Base-by-base conservation (phyloP, 768 basidiomycete species). In the Naganishia kalamii region DNA sequence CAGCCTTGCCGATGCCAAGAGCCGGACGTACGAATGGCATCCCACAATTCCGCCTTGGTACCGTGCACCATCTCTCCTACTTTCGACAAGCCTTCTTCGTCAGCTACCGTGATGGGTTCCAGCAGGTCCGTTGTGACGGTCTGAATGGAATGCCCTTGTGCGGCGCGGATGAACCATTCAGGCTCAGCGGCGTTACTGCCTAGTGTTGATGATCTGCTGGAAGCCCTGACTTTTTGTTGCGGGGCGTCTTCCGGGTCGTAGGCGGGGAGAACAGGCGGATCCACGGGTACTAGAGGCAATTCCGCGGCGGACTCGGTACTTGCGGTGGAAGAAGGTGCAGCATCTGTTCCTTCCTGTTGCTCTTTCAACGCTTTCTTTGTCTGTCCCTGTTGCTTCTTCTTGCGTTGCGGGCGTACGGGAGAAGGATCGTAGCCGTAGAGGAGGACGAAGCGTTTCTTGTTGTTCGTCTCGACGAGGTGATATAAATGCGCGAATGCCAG, bases 41-140 rank as follows among this genome's bases (percentile, higher is more conserved):
- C 74, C 70, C 72, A 77, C n/a, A 74, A 37, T 32, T 74, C 73
- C 64, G 63, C 70, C 44, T 52, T 72, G 4, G 75, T 75, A 11
- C 77, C 77, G 68, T 78, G 77, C 0, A 78, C 74, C 68, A 76
- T 69, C 59, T 67, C 60, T 3, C 77, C 65, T 88, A 79, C 73
- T 83, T 82, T 70, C 83, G 89, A 68, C 88, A 81, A 62, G 83
- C 81, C 76, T 88, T 93, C 65, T 80, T 72, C 69, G 25, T 72
- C 70, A 19, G 50, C 65, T 43, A 70, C 57, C 33, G 35, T 21
- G 2, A 76, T 63, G 4, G 65, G 59, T 19, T 69, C 70, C 17
- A 78, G 66, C 51, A 74, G 77, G 4, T 74, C 68, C 7, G 70
- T 69, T 13, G 68, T 62, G 21, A 76, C 72, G 4, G 75, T 71